Base-by-base conservation (phyloP, 2,329 filamentous ascomycete genomes). In the Cladophialophora carrionii region DNA sequence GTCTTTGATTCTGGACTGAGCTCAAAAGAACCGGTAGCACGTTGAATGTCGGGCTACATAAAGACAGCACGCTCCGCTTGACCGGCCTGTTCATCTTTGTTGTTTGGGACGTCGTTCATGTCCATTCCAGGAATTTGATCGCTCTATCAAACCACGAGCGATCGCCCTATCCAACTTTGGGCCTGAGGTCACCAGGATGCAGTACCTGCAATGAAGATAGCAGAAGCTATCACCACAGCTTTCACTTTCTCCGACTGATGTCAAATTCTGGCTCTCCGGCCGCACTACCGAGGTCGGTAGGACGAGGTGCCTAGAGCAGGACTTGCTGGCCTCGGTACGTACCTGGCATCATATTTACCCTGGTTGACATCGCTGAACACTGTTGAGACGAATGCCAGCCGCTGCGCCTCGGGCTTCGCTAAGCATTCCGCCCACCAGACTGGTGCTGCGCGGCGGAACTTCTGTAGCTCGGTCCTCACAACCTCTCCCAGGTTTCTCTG, bases 1-100 rank as follows among this genome's bases (percentile, higher is more conserved):
- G 34, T 4, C 57, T 52, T 37, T 66, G 60, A 7, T 56, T 17
- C 52, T 69, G 34, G 67, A 63, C 37, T 69, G 64, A 69, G 51
- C 37, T 20, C 37, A 2, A 8, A 17, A 43, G 37, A 7, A 43
- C 37, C 17, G 5, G 8, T 0, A 5, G 5, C 37, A 20, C 37
- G 17, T 43, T 3, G 2, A 7, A 43, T 43, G 37, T n/a, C 37
- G 37, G 37, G n/a, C 37, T 2, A n/a, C 17, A 8, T 6, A 17
- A 7, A n/a, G 37, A 57, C 54, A 2, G 12, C 29, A 20, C 12
- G 1, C n/a, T 20, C 34, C 20, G n/a, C 10, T 10, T 14, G 8
- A 43, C 37, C 6, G 37, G 37, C 2, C 6, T 7, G n/a, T 5
- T 14, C 5, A 43, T 43, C 17, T n/a, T 43, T 6, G 5, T n/a